These are phyloP conservation scores for Nissolia schottii DNA, from an alignment of 306 rosid genomes.

Conservation along the genomic window DNA sequence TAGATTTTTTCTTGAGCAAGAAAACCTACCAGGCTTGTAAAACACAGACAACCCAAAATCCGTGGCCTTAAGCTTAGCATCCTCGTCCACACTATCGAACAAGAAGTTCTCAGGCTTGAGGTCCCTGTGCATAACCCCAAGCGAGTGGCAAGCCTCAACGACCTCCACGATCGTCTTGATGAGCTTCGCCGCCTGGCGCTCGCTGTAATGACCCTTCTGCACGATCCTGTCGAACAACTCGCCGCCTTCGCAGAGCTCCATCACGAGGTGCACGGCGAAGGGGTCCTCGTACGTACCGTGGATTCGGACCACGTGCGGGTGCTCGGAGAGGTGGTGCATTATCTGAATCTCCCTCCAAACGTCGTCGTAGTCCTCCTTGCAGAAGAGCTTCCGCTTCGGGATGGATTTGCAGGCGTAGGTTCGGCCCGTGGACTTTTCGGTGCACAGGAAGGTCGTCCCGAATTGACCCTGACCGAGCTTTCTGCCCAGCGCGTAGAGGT, in stretches of 20 bases:
- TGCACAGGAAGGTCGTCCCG: constrained; percentile 46
- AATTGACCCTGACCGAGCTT: constrained; percentile 60
- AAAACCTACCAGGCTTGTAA: constrained; percentile 42
- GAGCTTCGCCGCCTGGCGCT: constrained; percentile 41
- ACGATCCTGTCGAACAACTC: constrained; percentile 55
- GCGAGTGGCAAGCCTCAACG: constrained; percentile 49
- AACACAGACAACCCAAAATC: constrained; percentile 53
- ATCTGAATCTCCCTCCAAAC: constrained; percentile 67
- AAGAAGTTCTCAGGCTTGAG: constrained; percentile 54
- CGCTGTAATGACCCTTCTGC: constrained; percentile 52
- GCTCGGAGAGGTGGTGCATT: constrained; percentile 54
- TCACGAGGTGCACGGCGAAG: constrained; percentile 42
- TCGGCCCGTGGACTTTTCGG: constrained; percentile 21
- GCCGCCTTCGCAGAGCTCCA: constrained; percentile 56
- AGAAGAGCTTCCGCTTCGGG: constrained; percentile 43
- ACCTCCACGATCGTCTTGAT: constrained; percentile 49
- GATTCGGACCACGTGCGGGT: constrained; percentile 42
- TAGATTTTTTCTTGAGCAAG: no score
- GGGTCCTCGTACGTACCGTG: constrained; percentile 45
- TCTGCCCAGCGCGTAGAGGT: constrained; percentile 35
- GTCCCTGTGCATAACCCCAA: constrained; percentile 61
- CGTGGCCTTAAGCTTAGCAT: constrained; percentile 51
- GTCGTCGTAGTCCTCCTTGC: constrained; percentile 53
- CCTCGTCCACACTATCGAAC: constrained; percentile 43
- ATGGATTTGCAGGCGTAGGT: constrained; percentile 52